A percentile compares a stretch with the other conserved stretches of the same genome.
phyloP scores from a whole-genome alignment of 768 basidiomycete genomes.

The Boletus subparvulus region DNA sequence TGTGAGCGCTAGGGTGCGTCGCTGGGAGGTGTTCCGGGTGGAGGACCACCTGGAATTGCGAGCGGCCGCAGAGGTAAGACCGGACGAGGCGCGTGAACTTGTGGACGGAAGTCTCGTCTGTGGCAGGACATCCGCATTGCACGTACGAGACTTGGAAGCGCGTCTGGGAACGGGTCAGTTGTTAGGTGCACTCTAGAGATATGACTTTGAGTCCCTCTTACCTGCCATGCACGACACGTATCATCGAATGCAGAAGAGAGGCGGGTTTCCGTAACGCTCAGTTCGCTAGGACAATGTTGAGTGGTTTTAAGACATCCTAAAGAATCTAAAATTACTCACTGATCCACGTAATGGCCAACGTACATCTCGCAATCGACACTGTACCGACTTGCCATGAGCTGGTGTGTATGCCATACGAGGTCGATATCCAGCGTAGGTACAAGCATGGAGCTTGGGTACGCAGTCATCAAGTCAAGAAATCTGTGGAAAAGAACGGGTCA shows the following conservation, averaged over 20 bases:
- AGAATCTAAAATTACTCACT: constrained; percentile 39
- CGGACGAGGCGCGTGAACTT: constrained; percentile 38
- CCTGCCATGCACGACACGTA: constrained; percentile 55
- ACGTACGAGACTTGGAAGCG: constrained; percentile 55
- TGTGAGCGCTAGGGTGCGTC: constrained; percentile 59
- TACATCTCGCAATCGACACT: constrained; percentile 41
- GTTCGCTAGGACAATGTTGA: constrained; percentile 38
- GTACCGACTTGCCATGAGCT: constrained; percentile 52
- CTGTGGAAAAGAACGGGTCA: constrained; percentile 17
- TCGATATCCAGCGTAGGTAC: constrained; percentile 76
- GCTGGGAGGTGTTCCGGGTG: constrained; percentile 42
- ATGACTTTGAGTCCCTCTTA: constrained; percentile 4
- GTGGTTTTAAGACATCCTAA: not conserved
- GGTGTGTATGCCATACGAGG: constrained; percentile 75
- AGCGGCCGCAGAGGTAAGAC: constrained; percentile 16
- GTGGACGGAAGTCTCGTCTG: constrained; percentile 45
- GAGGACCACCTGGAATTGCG: constrained; percentile 35
- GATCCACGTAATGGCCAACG: constrained; percentile 50
- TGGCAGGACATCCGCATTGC: constrained; percentile 58
- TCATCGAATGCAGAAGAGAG: constrained; percentile 48
- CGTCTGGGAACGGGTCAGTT: constrained; percentile 17
- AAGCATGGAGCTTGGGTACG: constrained; percentile 41
- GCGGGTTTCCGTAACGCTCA: constrained; percentile 46
- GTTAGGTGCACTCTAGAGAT: not conserved
- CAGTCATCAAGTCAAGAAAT: constrained; percentile 57